Conservation (phyloP, 108 stramenopile genomes). For the Nitzschia inconspicua region DNA sequence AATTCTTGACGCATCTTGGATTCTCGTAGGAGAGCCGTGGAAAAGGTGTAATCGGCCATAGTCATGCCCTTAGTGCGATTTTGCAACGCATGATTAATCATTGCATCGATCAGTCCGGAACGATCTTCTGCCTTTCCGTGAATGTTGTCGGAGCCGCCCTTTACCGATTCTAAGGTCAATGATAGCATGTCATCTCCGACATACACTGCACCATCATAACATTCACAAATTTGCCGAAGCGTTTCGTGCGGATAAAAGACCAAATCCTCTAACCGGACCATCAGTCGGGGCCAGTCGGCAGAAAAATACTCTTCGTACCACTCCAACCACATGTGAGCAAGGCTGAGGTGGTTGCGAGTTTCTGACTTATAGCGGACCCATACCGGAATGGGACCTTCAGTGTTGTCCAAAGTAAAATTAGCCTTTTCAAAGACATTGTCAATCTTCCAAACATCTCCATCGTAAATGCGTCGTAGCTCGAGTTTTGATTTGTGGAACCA, state of each 20-base stretch:
- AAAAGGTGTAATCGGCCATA: slow-evolving; percentile 16
- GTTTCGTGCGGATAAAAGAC: slow-evolving; percentile 63
- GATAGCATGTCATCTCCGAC: slow-evolving; percentile 6
- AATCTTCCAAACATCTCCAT: slow-evolving; percentile 12
- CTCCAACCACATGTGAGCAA: slow-evolving; percentile 68
- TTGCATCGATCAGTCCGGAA: slow-evolving; percentile 9
- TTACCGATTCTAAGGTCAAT: slow-evolving; percentile 14
- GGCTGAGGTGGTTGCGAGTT: slow-evolving; percentile 23
- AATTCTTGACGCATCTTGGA: slow-evolving; percentile 6
- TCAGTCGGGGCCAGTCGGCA: slow-evolving; percentile 69
- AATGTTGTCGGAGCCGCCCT: slow-evolving; percentile 9
- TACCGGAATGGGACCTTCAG: slow-evolving; percentile 15
- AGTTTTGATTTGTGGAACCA: slow-evolving; percentile 13
- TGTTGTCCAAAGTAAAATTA: slow-evolving; percentile 15
- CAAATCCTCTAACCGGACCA: slow-evolving; percentile 80
- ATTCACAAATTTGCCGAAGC: slow-evolving; percentile 46
- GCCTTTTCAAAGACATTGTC: slow-evolving; percentile 31
- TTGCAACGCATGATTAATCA: background rate
- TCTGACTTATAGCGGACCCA: slow-evolving; percentile 28
- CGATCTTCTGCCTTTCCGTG: slow-evolving; percentile 9
- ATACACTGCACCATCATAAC: slow-evolving; percentile 46
- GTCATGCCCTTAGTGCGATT: slow-evolving; percentile 34
- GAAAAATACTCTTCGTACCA: slow-evolving; percentile 71
- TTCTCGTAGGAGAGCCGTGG: background rate
- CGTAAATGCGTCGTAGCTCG: background rate